Base-by-base conservation (phyloP, 2,329 filamentous ascomycete species). In the Plenodomus tracheiphilus region DNA sequence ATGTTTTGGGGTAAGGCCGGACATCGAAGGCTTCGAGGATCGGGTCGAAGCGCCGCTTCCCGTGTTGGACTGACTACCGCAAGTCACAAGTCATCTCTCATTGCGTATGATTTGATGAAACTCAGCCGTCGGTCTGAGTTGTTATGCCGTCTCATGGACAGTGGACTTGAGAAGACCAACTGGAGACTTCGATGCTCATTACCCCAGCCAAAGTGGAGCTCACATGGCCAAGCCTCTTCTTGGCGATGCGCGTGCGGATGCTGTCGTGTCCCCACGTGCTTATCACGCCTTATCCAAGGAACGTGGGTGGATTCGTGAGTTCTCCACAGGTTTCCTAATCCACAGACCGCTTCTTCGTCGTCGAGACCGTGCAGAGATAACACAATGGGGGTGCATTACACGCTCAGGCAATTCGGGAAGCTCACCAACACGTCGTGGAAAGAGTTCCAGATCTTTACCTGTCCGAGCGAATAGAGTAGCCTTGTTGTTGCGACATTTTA, bases 241-340 rank as follows among this genome's bases (percentile, higher is more conserved):
- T 59, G 58, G 65, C 63, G 56, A 41, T 45, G 43, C 51, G 45
- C 48, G 44, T 53, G 51, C 11, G 53, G 44, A 51, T 59, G 53
- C 53, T 48, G 48, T 59, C 47, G 51, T 50, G 39, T 50, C 62
- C 66, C 67, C 67, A 70, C 68, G 67, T 69, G 66, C 67, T 69
- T 68, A 69, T 70, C 62, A 56, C 53, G 39, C 47, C 49, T 46
- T 59, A 59, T 56, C 64, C 59, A 50, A 52, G 46, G 55, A 62
- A 58, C 45, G 61, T 47, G 53, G 54, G 55, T 56, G 51, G 55
- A 52, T 54, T 50, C 17, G 16, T 41, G 30, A 20, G 51, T 48
- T 49, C 54, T 56, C 47, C 43, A 28, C 40, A 40, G 9, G 19
- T 34, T 6, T 20, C 39, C 36, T 35, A 30, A 45, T 44, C 49